A percentile compares a stretch with the other conserved stretches of the same genome.
Evolutionary conservation across 202 grass and related monocot genomes (phyloP).

Genomic region (Alloteropsis angusta): DNA sequence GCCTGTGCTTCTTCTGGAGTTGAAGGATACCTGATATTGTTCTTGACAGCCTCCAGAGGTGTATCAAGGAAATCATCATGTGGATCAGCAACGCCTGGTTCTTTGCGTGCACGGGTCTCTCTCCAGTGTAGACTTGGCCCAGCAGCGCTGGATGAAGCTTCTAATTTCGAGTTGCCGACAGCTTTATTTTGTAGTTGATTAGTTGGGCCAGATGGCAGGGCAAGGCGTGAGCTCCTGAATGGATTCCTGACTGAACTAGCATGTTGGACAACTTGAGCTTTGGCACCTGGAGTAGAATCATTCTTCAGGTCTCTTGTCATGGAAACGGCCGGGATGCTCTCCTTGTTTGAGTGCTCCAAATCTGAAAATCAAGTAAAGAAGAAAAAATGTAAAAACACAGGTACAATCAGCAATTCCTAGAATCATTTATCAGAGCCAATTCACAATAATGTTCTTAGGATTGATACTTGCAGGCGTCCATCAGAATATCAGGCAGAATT

Average conservation of each 20-base stretch:
- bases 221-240: slow-evolving; percentile 22
- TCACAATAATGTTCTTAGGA: not conserved
- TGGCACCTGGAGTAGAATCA: slow-evolving; percentile 7
- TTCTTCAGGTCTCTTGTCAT: slow-evolving; percentile 34
- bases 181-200: slow-evolving; percentile 23
- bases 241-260: slow-evolving; percentile 25
- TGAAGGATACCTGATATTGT: slow-evolving; percentile 36
- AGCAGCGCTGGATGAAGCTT: slow-evolving; percentile 21
- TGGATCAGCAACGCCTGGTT: slow-evolving; percentile 54
- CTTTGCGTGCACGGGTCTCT: slow-evolving; percentile 52
- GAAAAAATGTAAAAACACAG: slow-evolving; percentile 2
- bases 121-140: slow-evolving; percentile 52
- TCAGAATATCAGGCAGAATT: not conserved
- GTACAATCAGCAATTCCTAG: not conserved
- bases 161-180: slow-evolving; percentile 31
- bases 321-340: slow-evolving; percentile 19
- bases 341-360: slow-evolving; percentile 33
- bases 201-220: slow-evolving; percentile 21
- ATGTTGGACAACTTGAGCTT: slow-evolving; percentile 13
- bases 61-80: slow-evolving; percentile 94
- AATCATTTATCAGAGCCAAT: not conserved
- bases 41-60: slow-evolving; percentile 57
- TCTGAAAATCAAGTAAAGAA: slow-evolving; percentile 31
- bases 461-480: not conserved
- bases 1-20: slow-evolving; percentile 44